A percentile compares a stretch with the other conserved stretches of the same genome.
phyloP scores from a whole-genome alignment of 2,329 filamentous ascomycete genomes.

The Penicillium sp. region DNA sequence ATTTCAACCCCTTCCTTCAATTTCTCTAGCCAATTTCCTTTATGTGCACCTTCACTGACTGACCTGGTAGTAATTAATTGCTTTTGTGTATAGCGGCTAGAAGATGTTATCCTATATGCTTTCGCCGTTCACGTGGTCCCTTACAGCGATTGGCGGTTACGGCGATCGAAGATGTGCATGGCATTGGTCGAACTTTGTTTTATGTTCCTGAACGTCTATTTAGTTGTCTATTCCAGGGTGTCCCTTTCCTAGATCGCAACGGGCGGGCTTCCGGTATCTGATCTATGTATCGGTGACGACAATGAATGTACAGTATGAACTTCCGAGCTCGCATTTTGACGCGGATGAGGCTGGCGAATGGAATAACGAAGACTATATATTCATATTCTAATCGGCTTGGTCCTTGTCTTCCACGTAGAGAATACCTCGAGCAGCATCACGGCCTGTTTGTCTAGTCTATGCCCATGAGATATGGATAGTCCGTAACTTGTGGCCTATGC shows the following conservation, averaged over 20 bases:
- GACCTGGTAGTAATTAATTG: constrained; percentile 17
- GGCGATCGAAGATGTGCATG: constrained; percentile 18
- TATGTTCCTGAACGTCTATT: constrained; percentile 4
- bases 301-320: constrained; percentile 19
- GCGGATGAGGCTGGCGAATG: constrained; percentile 12
- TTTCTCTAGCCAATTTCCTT: neutral
- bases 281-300: constrained; percentile 2
- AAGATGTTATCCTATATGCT: constrained; percentile 4
- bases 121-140: constrained; percentile 5
- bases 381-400: no score
- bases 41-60: constrained; percentile 11
- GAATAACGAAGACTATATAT: constrained; percentile 13
- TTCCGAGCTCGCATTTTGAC: constrained; percentile 3
- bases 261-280: constrained; percentile 11
- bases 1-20: neutral
- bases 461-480: no score
- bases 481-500: no score
- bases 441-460: no score
- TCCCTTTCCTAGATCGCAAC: constrained; percentile 13
- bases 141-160: constrained; percentile 10
- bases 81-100: constrained; percentile 12
- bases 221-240: constrained; percentile 7
- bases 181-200: constrained; percentile 2
- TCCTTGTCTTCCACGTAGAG: no score
- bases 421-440: no score